Conservation (phyloP, 2,329 filamentous ascomycete genomes). For the Botryosphaeria dothidea region DNA sequence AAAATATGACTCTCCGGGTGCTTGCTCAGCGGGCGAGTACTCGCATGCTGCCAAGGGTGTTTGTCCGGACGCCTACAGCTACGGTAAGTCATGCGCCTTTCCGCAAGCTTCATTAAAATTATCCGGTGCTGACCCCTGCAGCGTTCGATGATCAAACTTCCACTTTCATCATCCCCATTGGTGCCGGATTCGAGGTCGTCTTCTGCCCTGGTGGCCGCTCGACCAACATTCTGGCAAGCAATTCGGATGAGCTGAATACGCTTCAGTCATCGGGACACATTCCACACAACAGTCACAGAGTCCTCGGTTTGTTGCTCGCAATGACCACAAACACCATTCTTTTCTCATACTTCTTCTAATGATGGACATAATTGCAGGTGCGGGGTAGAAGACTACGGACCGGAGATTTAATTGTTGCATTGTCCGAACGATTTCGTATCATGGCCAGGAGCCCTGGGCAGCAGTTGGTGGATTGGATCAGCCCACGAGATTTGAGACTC, state of each 20-base stretch:
- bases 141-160: slow-evolving; percentile 60
- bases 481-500: neutral
- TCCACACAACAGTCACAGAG: neutral
- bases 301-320: slow-evolving; percentile 18
- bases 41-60: slow-evolving; percentile 69
- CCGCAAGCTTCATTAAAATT: neutral
- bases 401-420: neutral
- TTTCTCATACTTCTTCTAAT: slow-evolving; percentile 13
- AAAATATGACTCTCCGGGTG: slow-evolving; percentile 61
- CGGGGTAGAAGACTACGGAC: neutral
- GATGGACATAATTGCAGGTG: neutral
- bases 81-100: slow-evolving; percentile 56
- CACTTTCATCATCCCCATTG: slow-evolving; percentile 60
- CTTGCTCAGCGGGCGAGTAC: slow-evolving; percentile 69
- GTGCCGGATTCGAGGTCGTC: slow-evolving; percentile 75
- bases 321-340: slow-evolving; percentile 13
- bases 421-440: neutral
- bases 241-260: slow-evolving; percentile 32
- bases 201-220: slow-evolving; percentile 68
- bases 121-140: slow-evolving; percentile 22
- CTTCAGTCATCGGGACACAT: slow-evolving; percentile 25
- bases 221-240: slow-evolving; percentile 49
- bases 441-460: slow-evolving; percentile 2
- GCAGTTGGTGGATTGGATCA: slow-evolving; percentile 6
- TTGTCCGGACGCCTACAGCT: slow-evolving; percentile 85